Evolutionary conservation across 2,329 filamentous ascomycete species (phyloP), one percentile per base, ranked within the genome.

Genomic region (Colletotrichum acutatum): DNA sequence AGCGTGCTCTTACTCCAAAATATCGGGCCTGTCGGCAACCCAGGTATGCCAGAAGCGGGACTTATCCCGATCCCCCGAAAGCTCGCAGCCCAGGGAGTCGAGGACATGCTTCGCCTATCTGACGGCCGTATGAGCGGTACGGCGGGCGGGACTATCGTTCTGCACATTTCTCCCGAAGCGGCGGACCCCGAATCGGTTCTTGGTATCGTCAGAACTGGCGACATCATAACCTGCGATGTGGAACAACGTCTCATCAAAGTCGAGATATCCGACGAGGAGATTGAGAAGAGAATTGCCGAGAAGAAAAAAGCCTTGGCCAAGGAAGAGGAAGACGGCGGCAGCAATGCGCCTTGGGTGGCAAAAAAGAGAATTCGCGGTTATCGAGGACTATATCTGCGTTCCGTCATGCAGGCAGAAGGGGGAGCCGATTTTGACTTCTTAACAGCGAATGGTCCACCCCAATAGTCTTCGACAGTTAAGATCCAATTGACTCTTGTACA

Each of bases 31-130:
- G 94, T 97, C 66, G 95, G 95, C 24, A 95, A 94, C 2, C 95
- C 95, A 0, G 95, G 95, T 14, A 98, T 98, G 95, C 95, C 95
- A 1, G 95, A 98, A 82, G 95, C 97, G 68, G 88, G 88, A 0
- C 79, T 89, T 30, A 84, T 90, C 1, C 88, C 88, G 0, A 89
- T 90, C 28, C 91, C 97, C 19, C 93, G 95, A 79, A 95, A 95
- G 63, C 91, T 92, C 34, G 94, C 93, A 0, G 91, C 92, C 0
- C 91, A 91, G 1, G 93, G 93, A 9, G 88, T 98, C 5, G 88
- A 86, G 16, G 97, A 98, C 74, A 92, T 98, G 80, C 90, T 97
- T 4, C 86, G 97, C 1, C 88, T 98, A 37, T 97, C 95, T 0
- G 95, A 98, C 78, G 95, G 95, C 0, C 84, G 95, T 34, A 98